Percentiles rank a stretch among this genome's conserved stretches.
Conservation (phyloP, 345 rosid species). For the Dimocarpus longan region DNA sequence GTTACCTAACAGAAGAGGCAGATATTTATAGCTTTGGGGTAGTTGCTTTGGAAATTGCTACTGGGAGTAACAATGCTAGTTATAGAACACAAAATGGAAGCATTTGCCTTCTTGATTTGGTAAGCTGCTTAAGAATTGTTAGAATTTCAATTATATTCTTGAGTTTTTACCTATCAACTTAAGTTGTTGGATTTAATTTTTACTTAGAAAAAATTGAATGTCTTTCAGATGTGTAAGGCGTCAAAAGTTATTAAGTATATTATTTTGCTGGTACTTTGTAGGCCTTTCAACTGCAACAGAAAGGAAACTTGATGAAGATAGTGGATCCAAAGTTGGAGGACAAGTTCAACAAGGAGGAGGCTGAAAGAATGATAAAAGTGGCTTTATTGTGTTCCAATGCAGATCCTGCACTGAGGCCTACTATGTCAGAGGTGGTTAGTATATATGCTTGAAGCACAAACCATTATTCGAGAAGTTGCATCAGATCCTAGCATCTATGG, state of each 20-base stretch:
- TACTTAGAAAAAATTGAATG: not conserved
- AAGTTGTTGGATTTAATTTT: not conserved
- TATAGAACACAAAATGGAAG: slow-evolving; percentile 14
- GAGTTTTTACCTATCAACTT: not conserved
- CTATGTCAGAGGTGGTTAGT: slow-evolving; percentile 34
- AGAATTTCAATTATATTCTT: not conserved
- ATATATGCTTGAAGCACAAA: slow-evolving; percentile 37
- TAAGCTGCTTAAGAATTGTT: not conserved
- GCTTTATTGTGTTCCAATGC: slow-evolving; percentile 33
- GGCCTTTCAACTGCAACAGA: slow-evolving; percentile 35
- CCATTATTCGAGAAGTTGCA: slow-evolving; percentile 27
- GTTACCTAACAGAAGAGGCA: slow-evolving; percentile 40
- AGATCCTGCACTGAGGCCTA: slow-evolving; percentile 33
- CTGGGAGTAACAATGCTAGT: slow-evolving; percentile 32
- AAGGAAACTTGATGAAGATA: slow-evolving; percentile 21
- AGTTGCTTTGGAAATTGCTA: slow-evolving; percentile 38
- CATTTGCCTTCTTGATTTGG: slow-evolving; percentile 43
- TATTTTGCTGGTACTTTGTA: not conserved
- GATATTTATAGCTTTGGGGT: slow-evolving; percentile 48
- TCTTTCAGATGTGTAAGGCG: not conserved
- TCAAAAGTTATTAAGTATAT: not conserved
- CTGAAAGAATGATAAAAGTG: slow-evolving; percentile 22
- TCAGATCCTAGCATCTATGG: slow-evolving; percentile 35
- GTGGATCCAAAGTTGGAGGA: slow-evolving; percentile 26
- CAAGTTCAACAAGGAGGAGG: slow-evolving; percentile 31